Evolutionary conservation across 2,329 filamentous ascomycete genomes (phyloP), one percentile per base, ranked within the genome.

Genomic region (Phyllosticta citriasiana): DNA sequence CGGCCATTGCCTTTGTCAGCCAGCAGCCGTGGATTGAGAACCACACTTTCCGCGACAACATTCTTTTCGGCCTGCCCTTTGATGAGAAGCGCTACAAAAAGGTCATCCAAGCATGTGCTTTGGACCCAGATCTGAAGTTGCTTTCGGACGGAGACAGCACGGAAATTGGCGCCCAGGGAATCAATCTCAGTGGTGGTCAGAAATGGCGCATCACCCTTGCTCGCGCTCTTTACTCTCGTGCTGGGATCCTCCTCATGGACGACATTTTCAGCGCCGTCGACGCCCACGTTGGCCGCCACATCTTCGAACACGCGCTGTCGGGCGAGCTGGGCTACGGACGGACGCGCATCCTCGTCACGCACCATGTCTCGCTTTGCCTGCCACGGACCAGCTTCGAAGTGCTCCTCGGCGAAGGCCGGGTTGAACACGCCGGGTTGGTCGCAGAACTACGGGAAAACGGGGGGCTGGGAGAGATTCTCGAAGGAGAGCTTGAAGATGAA

Each of bases 121-220:
- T 95, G 53, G 81, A 81, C 57, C 89, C 89, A 68, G 91, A 95
- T 66, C 76, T 95, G 33, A 82, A 86, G 16, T 89, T 91, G 77
- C 79, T 95, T 16, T 77, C 83, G 0, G 88, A 93, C 68, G 89
- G 89, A 3, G 89, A 94, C 66, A 74, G 83, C 55, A 95, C 91
- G 0, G 88, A 92, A 68, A 89, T 95, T 58, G 90, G 90, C 10
- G 88, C 88, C 2, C 92, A 93, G 64, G 90, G 90, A 6, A 89
- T 94, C 66, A 92, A 93, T 66, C 77, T 95, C 6, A 91, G 87
- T 64, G 90, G 91, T 64, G 91, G 90, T 0, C 90, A 95, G 72
- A 56, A 60, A 30, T 70, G 65, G 68, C 64, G 65, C 26, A 64
- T 63, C 30, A 68, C 61, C 19, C 64, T 62, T 10, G 64, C 60